Evolutionary conservation across 495 filamentous ascomycete species (phyloP), one percentile per base, ranked within the genome.

Genomic region (Geoglossum glabrum): DNA sequence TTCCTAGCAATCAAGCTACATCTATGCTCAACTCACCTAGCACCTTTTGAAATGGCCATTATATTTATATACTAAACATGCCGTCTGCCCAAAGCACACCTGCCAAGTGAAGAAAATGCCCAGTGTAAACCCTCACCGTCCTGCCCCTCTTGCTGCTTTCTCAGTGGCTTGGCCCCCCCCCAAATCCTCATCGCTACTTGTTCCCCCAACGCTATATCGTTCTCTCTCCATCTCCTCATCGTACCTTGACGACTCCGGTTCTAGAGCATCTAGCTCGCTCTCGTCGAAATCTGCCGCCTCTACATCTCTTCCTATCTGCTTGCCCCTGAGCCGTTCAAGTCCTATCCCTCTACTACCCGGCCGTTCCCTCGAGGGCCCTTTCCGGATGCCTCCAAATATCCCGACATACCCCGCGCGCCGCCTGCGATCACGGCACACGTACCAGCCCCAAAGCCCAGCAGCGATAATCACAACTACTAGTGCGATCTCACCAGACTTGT

Each of bases 241-340:
- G 19, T 34, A 19, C 28, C 30, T 23, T 13, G 59, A 26, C 5
- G 54, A 23, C 54, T 38, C 55, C n/a, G 78, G 67, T 58, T 84
- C 78, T 49, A 93, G 67, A 60, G 89, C 79, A 65, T 94, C 86
- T 34, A 96, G 64, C 67, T 94, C 86, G 45, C 77, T 77, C 69
- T 96, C 92, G 62, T 97, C 89, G 71, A 92, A 97, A 66, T 90
- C 88, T 13, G 74, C 83, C 17, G 85, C 83, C 68, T 95, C 88
- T 33, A 95, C 69, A 67, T 90, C 86, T 19, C 57, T 21, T 30
- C 46, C 46, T 13, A 23, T 9, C 2, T n/a, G 23, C 8, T 77
- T 78, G 55, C 74, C 72, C 49, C 79, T 74, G 57, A 76, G 74
- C 34, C 65, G 66, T 59, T 79, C 73, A 27, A 79, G 64, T 8